Base-by-base conservation (phyloP, 192 early-diverging fungal genomes). In the Borealophlyctis nickersoniae region DNA sequence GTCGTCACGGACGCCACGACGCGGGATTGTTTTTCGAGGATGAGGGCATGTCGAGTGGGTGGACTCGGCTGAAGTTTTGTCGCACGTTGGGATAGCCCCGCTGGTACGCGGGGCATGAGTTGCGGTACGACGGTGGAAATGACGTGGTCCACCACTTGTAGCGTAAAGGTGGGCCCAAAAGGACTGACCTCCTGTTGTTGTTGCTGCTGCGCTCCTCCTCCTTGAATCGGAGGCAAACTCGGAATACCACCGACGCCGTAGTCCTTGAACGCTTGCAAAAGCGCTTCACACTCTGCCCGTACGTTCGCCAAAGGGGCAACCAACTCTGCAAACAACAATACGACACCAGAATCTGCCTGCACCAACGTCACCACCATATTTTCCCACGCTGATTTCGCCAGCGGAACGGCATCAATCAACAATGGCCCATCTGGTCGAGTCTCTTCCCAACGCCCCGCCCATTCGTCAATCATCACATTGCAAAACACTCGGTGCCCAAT, bases 401-500 rank as follows among this genome's bases (percentile, higher is more conserved):
- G 78, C 16, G 80, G 74, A 16, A 77, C 45, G 26, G 61, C 57
- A 2, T 59, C 52, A 2, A 75, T 49, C n/a, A 83, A 49, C 5
- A 65, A 55, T 16, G 73, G 65, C 0, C 71, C 67, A 1, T 65
- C 70, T n/a, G n/a, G n/a, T n/a, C n/a, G 13, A 4, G 32, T 54
- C 32, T 51, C 57, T 28, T 63, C 49, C 53, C 55, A 74, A 45
- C 53, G 58, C 13, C 26, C 52, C 2, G 89, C 88, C 79, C 88
- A 89, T 67, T 94, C 93, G 56, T 96, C 91, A 31, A 92, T 71
- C 0, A 91, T 74, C 24, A 93, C 81, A 50, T 85, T 78, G 2
- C 86, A 83, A 49, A 94, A 73, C 63, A 91, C 85, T 22, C 89
- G 83, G 53, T 94, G 90, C 51, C 88, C 77, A 24, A 91, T 89